These are phyloP conservation scores for Carallia pectinifolia DNA, from an alignment of 345 rosid genomes.

Conservation along the genomic window DNA sequence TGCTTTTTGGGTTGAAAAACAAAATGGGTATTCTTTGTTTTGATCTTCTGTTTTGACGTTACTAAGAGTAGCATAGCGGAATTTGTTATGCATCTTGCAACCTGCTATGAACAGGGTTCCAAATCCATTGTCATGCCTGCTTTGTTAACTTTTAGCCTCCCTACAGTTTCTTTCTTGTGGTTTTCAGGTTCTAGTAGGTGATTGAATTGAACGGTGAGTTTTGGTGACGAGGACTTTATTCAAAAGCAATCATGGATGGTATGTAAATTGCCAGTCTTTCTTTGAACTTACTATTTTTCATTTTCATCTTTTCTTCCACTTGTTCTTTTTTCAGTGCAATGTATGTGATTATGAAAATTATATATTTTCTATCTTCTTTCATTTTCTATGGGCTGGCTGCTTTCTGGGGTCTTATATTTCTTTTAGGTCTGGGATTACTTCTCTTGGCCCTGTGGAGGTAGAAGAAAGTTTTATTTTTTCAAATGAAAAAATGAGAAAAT, in stretches of 20 bases:
- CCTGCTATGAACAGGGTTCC: not conserved
- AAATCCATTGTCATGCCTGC: not conserved
- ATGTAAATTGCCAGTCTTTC: constrained; percentile 13
- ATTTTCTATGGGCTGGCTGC: too few relatives aligned
- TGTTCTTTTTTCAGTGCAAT: not conserved
- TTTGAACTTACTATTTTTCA: not conserved
- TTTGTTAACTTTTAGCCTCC: not conserved
- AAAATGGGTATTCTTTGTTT: not conserved
- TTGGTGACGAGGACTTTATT: constrained; percentile 7
- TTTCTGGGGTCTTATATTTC: too few relatives aligned
- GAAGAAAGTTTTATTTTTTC: too few relatives aligned
- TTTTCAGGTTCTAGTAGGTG: constrained; percentile 10
- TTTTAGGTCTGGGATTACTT: too few relatives aligned
- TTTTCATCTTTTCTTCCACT: not conserved
- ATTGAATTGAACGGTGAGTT: not conserved
- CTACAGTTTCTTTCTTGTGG: constrained; percentile 4
- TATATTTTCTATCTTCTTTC: too few relatives aligned
- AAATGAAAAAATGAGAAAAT: too few relatives aligned
- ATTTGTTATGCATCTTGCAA: not conserved
- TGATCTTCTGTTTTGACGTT: not conserved
- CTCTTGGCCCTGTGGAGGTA: too few relatives aligned
- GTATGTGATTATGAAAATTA: too few relatives aligned
- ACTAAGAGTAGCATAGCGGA: not conserved
- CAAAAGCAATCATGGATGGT: constrained; percentile 45
- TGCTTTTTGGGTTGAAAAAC: not conserved